These are phyloP conservation scores for Colletotrichum eleusines DNA, from an alignment of 2,329 filamentous ascomycete species.

Conservation along the genomic window DNA sequence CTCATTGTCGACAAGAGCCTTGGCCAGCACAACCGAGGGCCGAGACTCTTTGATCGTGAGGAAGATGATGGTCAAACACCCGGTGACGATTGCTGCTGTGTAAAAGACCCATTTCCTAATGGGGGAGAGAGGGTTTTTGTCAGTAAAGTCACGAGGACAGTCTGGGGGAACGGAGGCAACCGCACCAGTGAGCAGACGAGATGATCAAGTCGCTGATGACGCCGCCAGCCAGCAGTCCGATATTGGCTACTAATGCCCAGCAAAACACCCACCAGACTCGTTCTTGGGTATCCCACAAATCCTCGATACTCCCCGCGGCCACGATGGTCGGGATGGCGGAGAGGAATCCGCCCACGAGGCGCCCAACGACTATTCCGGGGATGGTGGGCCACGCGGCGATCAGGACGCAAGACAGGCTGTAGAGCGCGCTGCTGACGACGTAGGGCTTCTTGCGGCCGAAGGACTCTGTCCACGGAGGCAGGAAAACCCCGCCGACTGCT, in stretches of 20 bases:
- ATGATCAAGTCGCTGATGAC: slow-evolving; percentile 12
- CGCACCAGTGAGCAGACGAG: slow-evolving; percentile 2
- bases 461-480: slow-evolving; percentile 25
- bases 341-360: slow-evolving; percentile 5
- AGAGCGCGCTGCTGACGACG: slow-evolving; percentile 17
- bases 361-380: slow-evolving; percentile 11
- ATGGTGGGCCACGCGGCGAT: not conserved
- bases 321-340: slow-evolving; percentile 21
- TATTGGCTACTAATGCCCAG: slow-evolving; percentile 23
- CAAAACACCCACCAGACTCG: slow-evolving; percentile 27
- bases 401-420: slow-evolving; percentile 21
- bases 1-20: not conserved
- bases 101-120: slow-evolving; percentile 27
- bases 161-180: not conserved
- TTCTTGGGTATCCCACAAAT: slow-evolving; percentile 20
- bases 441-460: slow-evolving; percentile 34
- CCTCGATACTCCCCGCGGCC: slow-evolving; percentile 26
- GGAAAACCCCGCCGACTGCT: slow-evolving; percentile 15
- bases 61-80: not conserved
- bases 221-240: slow-evolving; percentile 14
- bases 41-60: slow-evolving; percentile 27
- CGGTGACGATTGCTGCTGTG: slow-evolving; percentile 22
- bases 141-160: not conserved
- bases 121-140: not conserved
- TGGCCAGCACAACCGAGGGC: slow-evolving; percentile 16